Evolutionary conservation across 140 eudicot species (phyloP).

Genomic region (Flaveria floridana): DNA sequence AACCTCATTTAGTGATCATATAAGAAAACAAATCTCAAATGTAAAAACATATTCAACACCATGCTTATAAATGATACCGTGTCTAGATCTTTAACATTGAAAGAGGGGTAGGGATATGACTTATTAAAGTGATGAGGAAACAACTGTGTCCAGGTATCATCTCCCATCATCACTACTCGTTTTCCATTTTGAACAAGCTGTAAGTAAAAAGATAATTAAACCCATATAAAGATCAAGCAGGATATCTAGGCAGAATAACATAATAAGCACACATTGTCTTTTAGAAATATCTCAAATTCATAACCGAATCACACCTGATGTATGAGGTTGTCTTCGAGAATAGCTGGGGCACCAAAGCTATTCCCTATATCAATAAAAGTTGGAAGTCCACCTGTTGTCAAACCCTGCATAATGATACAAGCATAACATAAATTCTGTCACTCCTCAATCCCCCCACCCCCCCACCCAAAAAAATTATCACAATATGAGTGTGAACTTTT

Average conservation of each 20-base stretch:
- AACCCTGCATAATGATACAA: slow-evolving; percentile 52
- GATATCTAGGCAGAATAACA: background rate
- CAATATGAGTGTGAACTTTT: background rate
- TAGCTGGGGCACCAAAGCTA: slow-evolving; percentile 98
- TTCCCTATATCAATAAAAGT: slow-evolving; percentile 94
- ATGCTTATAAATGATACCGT: slow-evolving; percentile 50
- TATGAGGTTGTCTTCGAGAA: slow-evolving; percentile 85
- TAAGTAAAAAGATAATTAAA: slow-evolving; percentile 11
- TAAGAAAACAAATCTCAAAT: background rate
- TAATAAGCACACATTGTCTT: background rate
- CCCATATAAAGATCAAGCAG: slow-evolving; percentile 12
- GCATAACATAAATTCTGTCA: background rate
- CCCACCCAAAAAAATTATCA: no score
- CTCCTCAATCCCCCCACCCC: background rate
- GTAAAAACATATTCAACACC: slow-evolving; percentile 4
- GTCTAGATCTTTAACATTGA: slow-evolving; percentile 91
- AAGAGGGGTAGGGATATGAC: slow-evolving; percentile 92
- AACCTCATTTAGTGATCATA: slow-evolving; percentile 1
- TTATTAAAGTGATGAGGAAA: slow-evolving; percentile 80
- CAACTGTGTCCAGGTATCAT: slow-evolving; percentile 93
- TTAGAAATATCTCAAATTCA: slow-evolving; percentile 1
- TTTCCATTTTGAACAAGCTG: slow-evolving; percentile 91
- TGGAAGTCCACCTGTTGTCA: slow-evolving; percentile 99
- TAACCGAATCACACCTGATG: slow-evolving; percentile 58
- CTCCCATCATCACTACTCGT: slow-evolving; percentile 97